Percentiles rank a stretch among this genome's conserved stretches.
phyloP scores from a whole-genome alignment of 257 asterid genomes.

The Fraxinus quadrangulata region DNA sequence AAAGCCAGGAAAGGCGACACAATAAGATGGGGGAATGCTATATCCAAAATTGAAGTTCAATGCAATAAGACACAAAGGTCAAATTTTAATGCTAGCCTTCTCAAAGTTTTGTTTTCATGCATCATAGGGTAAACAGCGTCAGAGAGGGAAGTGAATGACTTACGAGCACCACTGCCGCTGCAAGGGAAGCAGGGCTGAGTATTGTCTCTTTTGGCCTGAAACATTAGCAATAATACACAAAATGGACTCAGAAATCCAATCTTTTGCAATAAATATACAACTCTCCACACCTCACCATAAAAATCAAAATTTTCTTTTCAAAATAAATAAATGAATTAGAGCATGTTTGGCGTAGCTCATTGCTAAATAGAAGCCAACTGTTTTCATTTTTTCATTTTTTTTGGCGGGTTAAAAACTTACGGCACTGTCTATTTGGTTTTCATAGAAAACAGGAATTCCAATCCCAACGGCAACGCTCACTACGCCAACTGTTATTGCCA shows the following conservation, averaged over 20 bases:
- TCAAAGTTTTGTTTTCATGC: not conserved
- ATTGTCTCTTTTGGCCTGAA: constrained; percentile 86
- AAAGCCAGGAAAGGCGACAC: too few relatives aligned
- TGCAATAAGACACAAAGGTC: too few relatives aligned
- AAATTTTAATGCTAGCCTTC: not conserved
- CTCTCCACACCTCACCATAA: not conserved
- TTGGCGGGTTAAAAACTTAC: constrained; percentile 36
- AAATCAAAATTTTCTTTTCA: not conserved
- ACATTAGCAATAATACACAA: constrained; percentile 16
- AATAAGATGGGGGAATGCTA: too few relatives aligned
- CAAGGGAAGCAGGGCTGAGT: constrained; percentile 98
- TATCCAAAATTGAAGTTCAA: too few relatives aligned
- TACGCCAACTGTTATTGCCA: constrained; percentile 83
- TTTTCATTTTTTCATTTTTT: too few relatives aligned
- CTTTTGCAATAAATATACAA: not conserved
- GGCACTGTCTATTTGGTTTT: constrained; percentile 79
- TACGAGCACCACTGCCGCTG: constrained; percentile 88
- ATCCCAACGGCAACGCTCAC: constrained; percentile 83
- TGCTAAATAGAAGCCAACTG: not conserved
- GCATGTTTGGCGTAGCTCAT: too few relatives aligned
- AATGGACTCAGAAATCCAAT: not conserved
- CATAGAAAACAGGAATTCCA: constrained; percentile 92
- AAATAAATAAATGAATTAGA: not conserved
- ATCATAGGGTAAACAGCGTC: not conserved
- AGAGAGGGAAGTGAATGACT: constrained; percentile 32